These are phyloP conservation scores for Annulohypoxylon maeteangense DNA, from an alignment of 495 filamentous ascomycete genomes.

Conservation along the genomic window DNA sequence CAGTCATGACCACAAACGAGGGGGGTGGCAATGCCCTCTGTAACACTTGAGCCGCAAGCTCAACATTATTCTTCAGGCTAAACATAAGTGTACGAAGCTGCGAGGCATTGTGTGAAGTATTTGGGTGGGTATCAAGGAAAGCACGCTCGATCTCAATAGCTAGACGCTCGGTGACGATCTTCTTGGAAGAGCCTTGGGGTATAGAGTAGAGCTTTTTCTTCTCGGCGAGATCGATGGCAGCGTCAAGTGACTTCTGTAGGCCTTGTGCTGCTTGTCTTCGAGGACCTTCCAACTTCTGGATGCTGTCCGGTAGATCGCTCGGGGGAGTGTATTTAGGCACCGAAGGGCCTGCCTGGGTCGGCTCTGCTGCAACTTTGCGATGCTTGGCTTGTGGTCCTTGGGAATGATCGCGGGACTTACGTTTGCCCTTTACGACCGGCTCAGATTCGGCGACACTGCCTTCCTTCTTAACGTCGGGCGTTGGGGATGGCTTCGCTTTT, in stretches of 20 bases:
- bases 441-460: constrained; percentile 44
- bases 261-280: constrained; percentile 57
- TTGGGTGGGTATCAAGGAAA: constrained; percentile 58
- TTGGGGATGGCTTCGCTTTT: constrained; percentile 53
- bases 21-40: constrained; percentile 73
- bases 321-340: constrained; percentile 52
- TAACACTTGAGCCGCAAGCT: constrained; percentile 80
- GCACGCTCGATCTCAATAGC: constrained; percentile 78
- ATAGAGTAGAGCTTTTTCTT: constrained; percentile 54
- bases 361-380: constrained; percentile 61
- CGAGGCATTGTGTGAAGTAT: constrained; percentile 53
- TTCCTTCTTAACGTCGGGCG: constrained; percentile 57
- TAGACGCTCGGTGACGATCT: constrained; percentile 55
- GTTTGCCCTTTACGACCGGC: constrained; percentile 49
- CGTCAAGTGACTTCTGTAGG: constrained; percentile 56
- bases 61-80: constrained; percentile 87
- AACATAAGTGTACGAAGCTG: constrained; percentile 69
- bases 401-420: constrained; percentile 49
- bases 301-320: constrained; percentile 50
- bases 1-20: constrained; percentile 81
- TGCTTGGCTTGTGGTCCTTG: constrained; percentile 59
- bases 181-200: constrained; percentile 50
- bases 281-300: constrained; percentile 54
- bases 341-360: constrained; percentile 46
- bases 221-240: constrained; percentile 53